Evolutionary conservation across 371 early-diverging fungal species (phyloP), one percentile per base, ranked within the genome.

Genomic region (Mortierella sp.): DNA sequence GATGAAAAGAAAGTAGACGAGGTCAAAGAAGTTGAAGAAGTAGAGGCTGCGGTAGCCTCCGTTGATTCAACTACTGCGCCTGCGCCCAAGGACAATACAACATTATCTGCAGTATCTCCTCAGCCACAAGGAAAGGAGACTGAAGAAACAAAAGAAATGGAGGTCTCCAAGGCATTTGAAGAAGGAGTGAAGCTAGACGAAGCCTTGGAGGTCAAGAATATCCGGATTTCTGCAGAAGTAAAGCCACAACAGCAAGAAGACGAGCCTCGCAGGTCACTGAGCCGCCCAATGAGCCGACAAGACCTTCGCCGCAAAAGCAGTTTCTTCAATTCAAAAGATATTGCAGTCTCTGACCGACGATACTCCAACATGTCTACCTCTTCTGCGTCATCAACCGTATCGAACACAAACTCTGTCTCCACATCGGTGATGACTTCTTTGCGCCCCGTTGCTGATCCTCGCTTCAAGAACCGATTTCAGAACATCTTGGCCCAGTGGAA

Each of bases 221-320:
- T 51, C 51, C 17, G n/a, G 15, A 17, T 15, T 7, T 15, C 34
- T 9, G 6, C 47, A 42, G 26, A n/a, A 59, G 29, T 3, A 31
- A 17, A 59, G 37, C 22, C 40, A 23, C 42, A 40, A 42, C 60
- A 3, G 3, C 34, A 45, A 45, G 59, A 70, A 12, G 60, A 63
- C 35, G 66, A 65, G 17, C 55, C 56, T 19, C 72, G 53, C 49
- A 62, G 56, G 37, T 59, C 75, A 0, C 29, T 67, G 19, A 76
- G 67, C 22, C 76, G 76, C 19, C 67, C 70, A 2, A 28, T 67
- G 43, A 76, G 72, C 37, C 72, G 77, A 22, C 77, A 76, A 37
- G 77, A 76, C 1, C 68, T 76, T 34, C 68, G 68, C 35, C 71
- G 77, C 12, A 76, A 68, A 68, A 76, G 77, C 65, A 78, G 79